Evolutionary conservation across 2,329 filamentous ascomycete genomes (phyloP).

Genomic region (Botrytis byssoidea): DNA sequence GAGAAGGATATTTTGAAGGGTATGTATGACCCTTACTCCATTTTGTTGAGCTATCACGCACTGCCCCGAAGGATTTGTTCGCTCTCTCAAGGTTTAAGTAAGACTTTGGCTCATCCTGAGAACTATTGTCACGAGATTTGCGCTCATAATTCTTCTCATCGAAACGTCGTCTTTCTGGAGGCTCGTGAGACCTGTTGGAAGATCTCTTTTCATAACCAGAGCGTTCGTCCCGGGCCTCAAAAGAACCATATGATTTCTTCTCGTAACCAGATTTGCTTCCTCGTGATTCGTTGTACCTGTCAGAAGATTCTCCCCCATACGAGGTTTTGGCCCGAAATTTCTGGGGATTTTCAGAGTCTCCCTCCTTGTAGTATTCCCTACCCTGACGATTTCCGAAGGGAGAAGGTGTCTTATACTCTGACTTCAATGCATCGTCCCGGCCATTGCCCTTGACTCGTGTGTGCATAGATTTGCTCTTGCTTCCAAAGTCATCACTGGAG

Average conservation of each 20-base stretch:
- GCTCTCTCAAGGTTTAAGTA: not conserved
- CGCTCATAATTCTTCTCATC: not conserved
- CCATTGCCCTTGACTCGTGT: not conserved
- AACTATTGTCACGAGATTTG: not conserved
- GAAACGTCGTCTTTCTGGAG: not conserved
- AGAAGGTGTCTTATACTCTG: not conserved
- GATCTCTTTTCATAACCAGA: not conserved
- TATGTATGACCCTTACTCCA: not conserved
- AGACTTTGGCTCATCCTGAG: not conserved
- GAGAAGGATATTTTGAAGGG: slow-evolving; percentile 1
- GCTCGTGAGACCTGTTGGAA: not conserved
- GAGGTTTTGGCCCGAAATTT: not conserved
- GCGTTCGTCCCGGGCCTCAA: not conserved
- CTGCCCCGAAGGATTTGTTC: not conserved
- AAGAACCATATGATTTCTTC: slow-evolving; percentile 4
- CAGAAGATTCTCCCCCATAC: not conserved
- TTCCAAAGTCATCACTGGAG: not conserved
- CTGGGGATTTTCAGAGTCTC: not conserved
- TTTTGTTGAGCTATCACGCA: not conserved
- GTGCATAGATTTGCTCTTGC: slow-evolving; percentile 1
- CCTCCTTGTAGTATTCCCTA: not conserved
- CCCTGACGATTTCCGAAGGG: not conserved
- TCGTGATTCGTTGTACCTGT: not conserved
- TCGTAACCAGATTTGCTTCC: not conserved
- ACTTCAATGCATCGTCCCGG: not conserved